Evolutionary conservation across 2,329 filamentous ascomycete genomes (phyloP).

Genomic region (Didymella arachidicola): DNA sequence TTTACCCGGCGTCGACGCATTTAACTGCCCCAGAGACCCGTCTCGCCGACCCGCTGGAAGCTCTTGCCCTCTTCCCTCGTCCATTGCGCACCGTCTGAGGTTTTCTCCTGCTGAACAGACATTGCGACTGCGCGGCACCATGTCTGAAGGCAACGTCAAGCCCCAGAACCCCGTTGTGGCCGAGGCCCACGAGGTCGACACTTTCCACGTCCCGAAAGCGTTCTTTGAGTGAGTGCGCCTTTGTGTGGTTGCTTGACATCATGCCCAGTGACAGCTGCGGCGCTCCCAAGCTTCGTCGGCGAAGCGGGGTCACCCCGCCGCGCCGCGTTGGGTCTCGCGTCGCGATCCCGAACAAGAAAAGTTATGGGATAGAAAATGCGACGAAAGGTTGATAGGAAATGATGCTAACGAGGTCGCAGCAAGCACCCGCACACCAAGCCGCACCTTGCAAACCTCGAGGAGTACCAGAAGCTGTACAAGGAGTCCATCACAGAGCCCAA

Average conservation of each 20-base stretch:
- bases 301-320: constrained; percentile 49
- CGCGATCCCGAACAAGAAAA: constrained; percentile 10
- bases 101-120: constrained; percentile 1
- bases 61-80: constrained; percentile 11
- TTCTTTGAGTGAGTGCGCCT: constrained; percentile 50
- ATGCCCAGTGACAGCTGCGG: constrained; percentile 25
- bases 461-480: constrained; percentile 71
- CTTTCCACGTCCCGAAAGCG: constrained; percentile 67
- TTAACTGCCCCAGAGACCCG: constrained; percentile 29
- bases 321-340: constrained; percentile 19
- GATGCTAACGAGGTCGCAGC: constrained; percentile 43
- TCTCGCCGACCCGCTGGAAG: constrained; percentile 11
- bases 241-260: constrained; percentile 31
- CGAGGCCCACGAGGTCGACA: constrained; percentile 80
- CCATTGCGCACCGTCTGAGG: constrained; percentile 10
- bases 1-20: constrained; percentile 48
- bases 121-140: constrained; percentile 31
- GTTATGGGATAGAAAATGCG: not conserved
- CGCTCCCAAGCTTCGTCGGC: constrained; percentile 17
- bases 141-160: constrained; percentile 56
- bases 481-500: constrained; percentile 90
- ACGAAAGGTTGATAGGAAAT: not conserved
- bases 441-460: constrained; percentile 66
- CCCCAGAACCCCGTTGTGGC: constrained; percentile 63
- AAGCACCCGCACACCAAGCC: constrained; percentile 67